These are phyloP conservation scores for Oleoguttula mirabilis DNA, from an alignment of 495 filamentous ascomycete species.

Conservation along the genomic window DNA sequence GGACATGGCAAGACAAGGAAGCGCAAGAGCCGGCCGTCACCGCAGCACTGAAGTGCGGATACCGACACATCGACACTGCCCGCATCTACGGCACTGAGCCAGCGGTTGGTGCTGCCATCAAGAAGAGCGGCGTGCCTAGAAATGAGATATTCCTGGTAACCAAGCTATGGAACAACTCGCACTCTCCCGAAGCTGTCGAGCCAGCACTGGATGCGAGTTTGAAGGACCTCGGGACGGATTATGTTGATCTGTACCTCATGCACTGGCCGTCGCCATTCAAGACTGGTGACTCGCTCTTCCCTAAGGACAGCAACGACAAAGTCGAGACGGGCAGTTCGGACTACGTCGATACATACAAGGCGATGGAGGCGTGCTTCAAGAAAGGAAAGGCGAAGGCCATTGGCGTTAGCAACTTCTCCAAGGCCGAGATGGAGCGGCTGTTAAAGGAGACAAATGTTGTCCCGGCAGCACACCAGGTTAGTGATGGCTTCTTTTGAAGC, in stretches of 20 bases:
- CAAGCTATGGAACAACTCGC: constrained; percentile 28
- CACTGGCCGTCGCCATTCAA: constrained; percentile 31
- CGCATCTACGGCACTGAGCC: constrained; percentile 28
- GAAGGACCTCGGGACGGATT: constrained; percentile 22
- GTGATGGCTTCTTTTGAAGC: too few relatives aligned
- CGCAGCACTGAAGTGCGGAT: constrained; percentile 21
- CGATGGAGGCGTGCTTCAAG: constrained; percentile 49
- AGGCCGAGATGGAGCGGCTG: constrained; percentile 54
- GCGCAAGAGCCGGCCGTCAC: constrained; percentile 25
- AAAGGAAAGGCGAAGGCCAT: constrained; percentile 51
- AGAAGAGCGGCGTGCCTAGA: constrained; percentile 20
- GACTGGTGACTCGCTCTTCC: constrained; percentile 17
- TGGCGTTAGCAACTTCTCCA: constrained; percentile 67
- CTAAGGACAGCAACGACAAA: constrained; percentile 24
- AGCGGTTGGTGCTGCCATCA: constrained; percentile 22
- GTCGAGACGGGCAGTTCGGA: constrained; percentile 21
- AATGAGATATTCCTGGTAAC: constrained; percentile 24
- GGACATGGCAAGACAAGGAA: constrained; percentile 39
- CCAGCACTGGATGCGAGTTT: constrained; percentile 20
- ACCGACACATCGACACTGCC: constrained; percentile 26
- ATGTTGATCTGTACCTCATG: constrained; percentile 30
- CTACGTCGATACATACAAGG: constrained; percentile 34
- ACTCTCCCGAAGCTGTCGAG: constrained; percentile 22
- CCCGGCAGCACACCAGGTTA: too few relatives aligned
- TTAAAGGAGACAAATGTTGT: constrained; percentile 47